phyloP scores from a whole-genome alignment of 257 asterid species.

The Salvia rosmarinus region DNA sequence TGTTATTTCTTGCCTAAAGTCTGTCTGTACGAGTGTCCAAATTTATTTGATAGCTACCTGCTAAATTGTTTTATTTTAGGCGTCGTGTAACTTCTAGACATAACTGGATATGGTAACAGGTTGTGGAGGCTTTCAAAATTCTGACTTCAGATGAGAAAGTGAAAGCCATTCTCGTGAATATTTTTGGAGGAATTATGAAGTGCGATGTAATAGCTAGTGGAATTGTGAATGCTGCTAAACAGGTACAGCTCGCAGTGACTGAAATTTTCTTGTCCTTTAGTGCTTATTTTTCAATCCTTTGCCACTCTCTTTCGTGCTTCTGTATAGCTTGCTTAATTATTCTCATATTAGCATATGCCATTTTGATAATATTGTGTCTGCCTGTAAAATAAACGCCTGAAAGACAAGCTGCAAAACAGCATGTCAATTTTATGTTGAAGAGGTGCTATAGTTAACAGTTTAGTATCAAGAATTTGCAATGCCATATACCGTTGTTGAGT shows the following conservation, averaged over 20 bases:
- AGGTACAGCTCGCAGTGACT: slow-evolving; percentile 39
- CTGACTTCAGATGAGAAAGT: slow-evolving; percentile 96
- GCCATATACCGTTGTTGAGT: background rate
- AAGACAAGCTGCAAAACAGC: background rate
- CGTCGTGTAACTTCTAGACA: background rate
- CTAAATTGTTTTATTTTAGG: background rate
- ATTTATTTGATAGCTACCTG: background rate
- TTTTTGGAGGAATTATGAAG: slow-evolving; percentile 99
- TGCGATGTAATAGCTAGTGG: slow-evolving; percentile 98
- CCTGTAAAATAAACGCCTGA: background rate
- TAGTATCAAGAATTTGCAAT: background rate
- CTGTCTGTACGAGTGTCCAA: background rate
- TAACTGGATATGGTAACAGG: slow-evolving; percentile 50
- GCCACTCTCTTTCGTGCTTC: background rate
- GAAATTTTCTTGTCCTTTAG: background rate
- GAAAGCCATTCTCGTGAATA: slow-evolving; percentile 94
- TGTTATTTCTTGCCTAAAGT: background rate
- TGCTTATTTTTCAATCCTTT: background rate
- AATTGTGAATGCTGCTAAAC: slow-evolving; percentile 96
- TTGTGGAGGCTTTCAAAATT: slow-evolving; percentile 97
- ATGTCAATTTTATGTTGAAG: background rate
- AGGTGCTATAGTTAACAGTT: background rate
- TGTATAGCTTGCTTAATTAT: background rate
- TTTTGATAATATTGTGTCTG: background rate
- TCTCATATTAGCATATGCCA: background rate